Base-by-base conservation (phyloP, 2,329 filamentous ascomycete species). In the Stemphylium lycopersici region DNA sequence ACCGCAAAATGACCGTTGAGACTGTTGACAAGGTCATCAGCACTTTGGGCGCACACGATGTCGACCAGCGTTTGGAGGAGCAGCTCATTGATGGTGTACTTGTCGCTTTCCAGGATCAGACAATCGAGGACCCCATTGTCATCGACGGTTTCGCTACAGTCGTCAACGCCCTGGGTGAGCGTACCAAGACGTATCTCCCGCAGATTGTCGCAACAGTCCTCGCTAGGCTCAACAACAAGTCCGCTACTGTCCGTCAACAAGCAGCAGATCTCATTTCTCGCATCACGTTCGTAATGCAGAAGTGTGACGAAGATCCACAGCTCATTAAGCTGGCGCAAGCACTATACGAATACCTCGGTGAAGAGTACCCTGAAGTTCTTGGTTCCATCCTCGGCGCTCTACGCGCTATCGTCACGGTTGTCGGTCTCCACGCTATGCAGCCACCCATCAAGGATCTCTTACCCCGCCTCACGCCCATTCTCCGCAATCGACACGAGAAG, bases 1-100 rank as follows among this genome's bases (percentile, higher is more conserved):
- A 99, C 77, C 88, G 95, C 44, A 98, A 98, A 82, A 99, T 99
- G 95, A 97, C 95, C 0, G 90, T 99, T 31, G 95, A 99, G 80
- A 98, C 95, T 0, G 87, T 98, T 7, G 95, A 99, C 79, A 99
- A 98, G 79, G 87, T 98, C 42, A 90, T 99, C 68, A 92, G 93
- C 13, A 91, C 91, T 51, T 83, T 98, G 48, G 95, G 95, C 51
- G 93, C 93, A 6, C 93, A 95, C 32, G 95, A 99, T 71, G 93
- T 99, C 66, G 90, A 91, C 20, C 91, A 96, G 76, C 86, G 93
- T 36, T 79, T 99, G 32, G 95, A 99, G 76, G 95, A 98, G 77
- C 86, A 92, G 42, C 84, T 99, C 15, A 92, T 99, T 48, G 95
- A 99, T 67, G 95, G 95, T 73, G 95, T 99, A 32, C 83, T 99